Percentiles rank a stretch among this genome's conserved stretches.
phyloP scores from a whole-genome alignment of 1,284 basidiomycete genomes.

The Papiliotrema fonsecae region DNA sequence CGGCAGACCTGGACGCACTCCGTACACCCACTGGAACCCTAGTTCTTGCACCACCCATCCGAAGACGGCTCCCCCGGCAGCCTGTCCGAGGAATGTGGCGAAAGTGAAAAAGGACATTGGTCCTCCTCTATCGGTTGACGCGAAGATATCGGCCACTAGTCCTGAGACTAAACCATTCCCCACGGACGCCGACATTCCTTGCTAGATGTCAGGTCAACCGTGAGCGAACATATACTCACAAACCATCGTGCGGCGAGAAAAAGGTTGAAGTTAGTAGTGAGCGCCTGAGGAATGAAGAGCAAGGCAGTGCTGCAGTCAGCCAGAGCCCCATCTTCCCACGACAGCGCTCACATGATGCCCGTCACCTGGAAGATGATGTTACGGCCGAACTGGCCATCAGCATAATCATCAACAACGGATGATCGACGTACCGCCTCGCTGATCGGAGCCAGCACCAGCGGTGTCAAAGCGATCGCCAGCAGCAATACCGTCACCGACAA shows the following conservation, averaged over 20 bases:
- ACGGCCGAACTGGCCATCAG: slow-evolving; percentile 24
- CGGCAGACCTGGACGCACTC: slow-evolving; percentile 18
- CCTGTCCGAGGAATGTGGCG: slow-evolving; percentile 36
- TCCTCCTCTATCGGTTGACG: slow-evolving; percentile 37
- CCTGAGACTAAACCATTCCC: slow-evolving; percentile 43
- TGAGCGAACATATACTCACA: slow-evolving; percentile 12
- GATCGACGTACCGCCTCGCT: slow-evolving; percentile 34
- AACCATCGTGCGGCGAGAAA: slow-evolving; percentile 42
- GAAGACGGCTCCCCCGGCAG: slow-evolving; percentile 19
- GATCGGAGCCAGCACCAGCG: slow-evolving; percentile 41
- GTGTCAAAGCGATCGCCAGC: slow-evolving; percentile 34
- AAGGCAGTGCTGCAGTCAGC: slow-evolving; percentile 20
- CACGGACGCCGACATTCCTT: slow-evolving; percentile 35
- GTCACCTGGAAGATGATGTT: slow-evolving; percentile 40
- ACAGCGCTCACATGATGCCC: slow-evolving; percentile 26
- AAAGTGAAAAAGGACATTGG: slow-evolving; percentile 49
- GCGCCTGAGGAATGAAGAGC: slow-evolving; percentile 40
- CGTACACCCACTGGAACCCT: slow-evolving; percentile 39
- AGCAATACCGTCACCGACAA: slow-evolving; percentile 26
- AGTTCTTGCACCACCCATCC: slow-evolving; percentile 30
- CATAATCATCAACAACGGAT: background rate
- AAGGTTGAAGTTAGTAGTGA: slow-evolving; percentile 31
- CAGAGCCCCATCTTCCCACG: too few species aligned
- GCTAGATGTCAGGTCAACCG: slow-evolving; percentile 10
- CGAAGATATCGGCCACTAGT: slow-evolving; percentile 44